phyloP scores from a whole-genome alignment of 2,329 filamentous ascomycete genomes.

The Hymenoscyphus linearis region DNA sequence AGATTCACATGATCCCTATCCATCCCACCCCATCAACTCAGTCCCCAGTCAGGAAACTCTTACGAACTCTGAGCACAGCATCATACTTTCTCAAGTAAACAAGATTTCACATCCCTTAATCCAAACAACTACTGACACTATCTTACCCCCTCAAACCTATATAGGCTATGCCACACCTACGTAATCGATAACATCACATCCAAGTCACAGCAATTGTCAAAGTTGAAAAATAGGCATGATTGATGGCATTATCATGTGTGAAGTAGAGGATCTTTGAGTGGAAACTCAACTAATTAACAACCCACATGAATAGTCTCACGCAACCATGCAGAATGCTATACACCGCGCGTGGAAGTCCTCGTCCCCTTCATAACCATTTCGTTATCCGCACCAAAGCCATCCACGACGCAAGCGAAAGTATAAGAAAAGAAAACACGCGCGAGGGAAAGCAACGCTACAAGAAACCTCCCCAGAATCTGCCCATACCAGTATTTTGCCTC shows the following conservation, averaged over 20 bases:
- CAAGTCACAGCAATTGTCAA: background rate
- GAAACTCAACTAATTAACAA: background rate
- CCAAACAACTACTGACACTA: no score
- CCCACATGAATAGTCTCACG: background rate
- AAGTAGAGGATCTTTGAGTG: background rate
- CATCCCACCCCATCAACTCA: no score
- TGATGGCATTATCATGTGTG: background rate
- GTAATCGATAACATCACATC: background rate
- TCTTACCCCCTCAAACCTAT: no score
- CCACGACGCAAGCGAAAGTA: slow-evolving; percentile 11
- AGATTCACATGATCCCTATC: no score
- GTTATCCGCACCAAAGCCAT: background rate
- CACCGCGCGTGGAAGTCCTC: slow-evolving; percentile 6
- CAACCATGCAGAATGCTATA: background rate
- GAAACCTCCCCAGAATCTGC: slow-evolving; percentile 32
- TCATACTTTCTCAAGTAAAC: no score
- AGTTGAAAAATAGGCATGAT: background rate
- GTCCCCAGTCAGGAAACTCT: no score
- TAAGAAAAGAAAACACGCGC: slow-evolving; percentile 15
- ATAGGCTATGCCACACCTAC: no score
- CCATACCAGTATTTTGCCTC: slow-evolving; percentile 20
- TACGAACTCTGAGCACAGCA: no score
- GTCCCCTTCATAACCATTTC: background rate
- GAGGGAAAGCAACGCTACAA: slow-evolving; percentile 12
- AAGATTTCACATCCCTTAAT: no score